Evolutionary conservation across 106 monocot species (phyloP).

Genomic region (Agapanthus africanus): DNA sequence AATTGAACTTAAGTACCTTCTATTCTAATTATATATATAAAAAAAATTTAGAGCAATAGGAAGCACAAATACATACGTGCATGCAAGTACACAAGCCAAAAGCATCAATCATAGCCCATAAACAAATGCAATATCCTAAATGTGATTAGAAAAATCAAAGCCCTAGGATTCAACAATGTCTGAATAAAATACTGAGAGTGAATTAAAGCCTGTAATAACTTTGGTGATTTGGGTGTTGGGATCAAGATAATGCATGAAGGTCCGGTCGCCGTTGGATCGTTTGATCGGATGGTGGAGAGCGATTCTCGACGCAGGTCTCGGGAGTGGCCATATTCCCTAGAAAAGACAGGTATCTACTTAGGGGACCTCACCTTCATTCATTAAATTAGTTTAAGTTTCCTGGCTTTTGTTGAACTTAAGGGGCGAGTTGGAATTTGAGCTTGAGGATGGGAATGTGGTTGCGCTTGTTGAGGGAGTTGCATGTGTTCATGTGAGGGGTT

Average conservation of each 20-base stretch:
- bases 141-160: slow-evolving; percentile 2
- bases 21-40: no score
- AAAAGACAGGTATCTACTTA: no score
- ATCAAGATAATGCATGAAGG: neutral
- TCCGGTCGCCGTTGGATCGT: neutral
- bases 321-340: no score
- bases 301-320: neutral
- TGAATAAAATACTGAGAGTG: neutral
- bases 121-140: neutral
- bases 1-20: neutral
- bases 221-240: neutral
- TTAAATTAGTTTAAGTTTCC: no score
- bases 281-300: neutral
- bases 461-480: no score
- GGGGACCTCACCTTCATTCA: no score
- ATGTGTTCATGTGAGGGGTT: no score
- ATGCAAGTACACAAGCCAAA: neutral
- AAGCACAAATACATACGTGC: neutral
- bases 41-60: neutral
- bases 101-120: slow-evolving; percentile 6
- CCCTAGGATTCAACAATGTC: slow-evolving; percentile 1
- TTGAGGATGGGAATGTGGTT: no score
- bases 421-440: no score
- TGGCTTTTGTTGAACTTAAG: no score
- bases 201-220: neutral